Base-by-base conservation (phyloP, 2,329 filamentous ascomycete genomes). In the Triangularia verruculosa region DNA sequence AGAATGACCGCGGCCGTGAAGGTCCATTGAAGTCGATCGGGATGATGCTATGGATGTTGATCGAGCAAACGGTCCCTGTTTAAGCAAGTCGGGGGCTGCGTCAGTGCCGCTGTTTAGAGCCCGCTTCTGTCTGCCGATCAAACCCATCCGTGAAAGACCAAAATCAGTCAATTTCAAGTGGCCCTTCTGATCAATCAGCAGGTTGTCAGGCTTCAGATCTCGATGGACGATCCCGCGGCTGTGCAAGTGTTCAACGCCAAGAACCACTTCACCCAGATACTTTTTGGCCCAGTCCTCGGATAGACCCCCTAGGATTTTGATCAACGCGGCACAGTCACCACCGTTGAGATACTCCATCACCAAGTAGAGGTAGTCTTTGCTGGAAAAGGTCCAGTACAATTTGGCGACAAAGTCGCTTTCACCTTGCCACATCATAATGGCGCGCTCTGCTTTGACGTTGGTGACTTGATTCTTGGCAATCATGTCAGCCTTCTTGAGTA, bases 351-450 rank as follows among this genome's bases (percentile, higher is more conserved):
- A 99, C 74, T 99, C 95, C 95, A 99, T 99, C 24, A 99, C 95
- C 64, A 99, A 83, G 74, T 98, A 99, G 24, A 99, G 87, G 74
- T 97, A 99, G 73, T 99, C 95, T 74, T 99, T 99, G 82, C 94
- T 99, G 3, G 95, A 97, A 73, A 99, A 99, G 0, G 95, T 99
- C 96, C 96, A 99, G 79, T 98, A 99, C 12, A 99, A 84, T 79
- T 99, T 99, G 25, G 95, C 95, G 63, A 99, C 95, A 75, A 99
- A 99, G 65, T 99, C 95, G 75, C 96, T 99, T 76, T 98, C 93
- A 22, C 95, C 95, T 78, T 99, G 95, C 92, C 95, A 98, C 95
- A 99, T 99, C 95, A 99, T 98, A 74, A 99, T 99, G 22, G 96
- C 96, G 69, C 95, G 87, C 78, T 99, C 95, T 8, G 96, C 95